Evolutionary conservation across 1,139 yeast species (phyloP), one percentile per base, ranked within the genome.

Genomic region (Lodderomyces orthopsilosis): DNA sequence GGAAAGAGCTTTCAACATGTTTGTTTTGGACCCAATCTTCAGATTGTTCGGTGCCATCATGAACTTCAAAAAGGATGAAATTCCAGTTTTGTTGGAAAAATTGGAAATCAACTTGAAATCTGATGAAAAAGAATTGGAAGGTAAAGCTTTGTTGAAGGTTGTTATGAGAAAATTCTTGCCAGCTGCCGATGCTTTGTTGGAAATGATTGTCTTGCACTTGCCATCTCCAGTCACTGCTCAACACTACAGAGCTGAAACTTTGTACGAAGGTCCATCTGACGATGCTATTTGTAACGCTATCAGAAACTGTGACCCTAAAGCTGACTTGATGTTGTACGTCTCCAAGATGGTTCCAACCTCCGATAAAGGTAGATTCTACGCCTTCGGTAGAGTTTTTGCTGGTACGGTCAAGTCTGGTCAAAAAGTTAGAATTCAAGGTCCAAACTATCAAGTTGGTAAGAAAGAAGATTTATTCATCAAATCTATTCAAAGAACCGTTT

Each of bases 341-440:
- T 93, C 98, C 78, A 93, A 93, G 96, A 93, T 93, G 98, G 98
- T 93, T 63, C 98, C 98, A 76, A 93, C 98, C 70, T 91, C 98
- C 63, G 98, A 93, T 77, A 93, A 91, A 84, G 98, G 98, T 85
- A 91, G 98, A 83, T 93, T 93, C 96, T 93, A 90, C 85, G 98
- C 98, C 70, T 93, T 93, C 81, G 98, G 98, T 77, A 94, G 98
- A 84, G 98, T 93, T 74, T 93, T 93, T 81, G 87, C 98, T 63
- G 98, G 98, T 90, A 93, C 98, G 67, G 97, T 93, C 66, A 87
- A 77, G 74, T 88, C 97, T 65, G 98, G 98, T 78, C 91, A 85
- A 83, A 93, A 93, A 88, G 96, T 93, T 69, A 88, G 98, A 83
- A 93, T 93, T 70, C 98, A 93, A 83, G 98, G 98, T 79, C 98